These are phyloP conservation scores for Colletotrichum lindemuthianum DNA, from an alignment of 2,329 filamentous ascomycete species.

Conservation along the genomic window DNA sequence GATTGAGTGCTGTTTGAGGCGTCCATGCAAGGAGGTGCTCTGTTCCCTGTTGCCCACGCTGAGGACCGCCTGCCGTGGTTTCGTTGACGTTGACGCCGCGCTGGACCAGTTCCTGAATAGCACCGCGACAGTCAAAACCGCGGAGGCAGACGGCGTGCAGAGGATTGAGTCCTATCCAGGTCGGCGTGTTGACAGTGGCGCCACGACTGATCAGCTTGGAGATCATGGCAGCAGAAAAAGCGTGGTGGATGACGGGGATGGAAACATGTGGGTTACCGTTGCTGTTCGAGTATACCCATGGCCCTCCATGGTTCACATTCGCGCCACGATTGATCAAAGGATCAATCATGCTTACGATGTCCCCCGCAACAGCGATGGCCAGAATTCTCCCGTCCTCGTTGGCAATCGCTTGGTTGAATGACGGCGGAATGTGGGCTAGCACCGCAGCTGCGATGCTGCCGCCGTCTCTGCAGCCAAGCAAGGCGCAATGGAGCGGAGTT, in stretches of 20 bases:
- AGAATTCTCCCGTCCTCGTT: not conserved
- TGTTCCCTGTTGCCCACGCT: not conserved
- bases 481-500: slow-evolving; percentile 7
- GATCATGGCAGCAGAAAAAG: slow-evolving; percentile 12
- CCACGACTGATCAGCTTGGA: slow-evolving; percentile 4
- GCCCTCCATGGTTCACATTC: slow-evolving; percentile 9
- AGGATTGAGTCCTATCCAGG: slow-evolving; percentile 17
- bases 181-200: slow-evolving; percentile 1
- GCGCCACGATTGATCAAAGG: slow-evolving; percentile 1
- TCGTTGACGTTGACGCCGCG: slow-evolving; percentile 1
- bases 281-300: not conserved
- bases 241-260: slow-evolving; percentile 15
- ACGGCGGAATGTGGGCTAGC: not conserved
- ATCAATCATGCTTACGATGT: slow-evolving; percentile 8
- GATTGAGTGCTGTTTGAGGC: slow-evolving; percentile 20
- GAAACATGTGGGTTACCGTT: not conserved
- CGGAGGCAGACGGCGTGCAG: slow-evolving; percentile 23
- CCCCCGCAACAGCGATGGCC: slow-evolving; percentile 9
- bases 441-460: not conserved
- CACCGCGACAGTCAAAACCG: not conserved
- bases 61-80: slow-evolving; percentile 3
- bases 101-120: slow-evolving; percentile 14
- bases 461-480: slow-evolving; percentile 1
- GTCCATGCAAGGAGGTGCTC: not conserved
- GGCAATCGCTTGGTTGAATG: not conserved